Percentiles rank a stretch among this genome's conserved stretches.
Conservation (phyloP, 306 rosid genomes). For the Hippophae rhamnoides region DNA sequence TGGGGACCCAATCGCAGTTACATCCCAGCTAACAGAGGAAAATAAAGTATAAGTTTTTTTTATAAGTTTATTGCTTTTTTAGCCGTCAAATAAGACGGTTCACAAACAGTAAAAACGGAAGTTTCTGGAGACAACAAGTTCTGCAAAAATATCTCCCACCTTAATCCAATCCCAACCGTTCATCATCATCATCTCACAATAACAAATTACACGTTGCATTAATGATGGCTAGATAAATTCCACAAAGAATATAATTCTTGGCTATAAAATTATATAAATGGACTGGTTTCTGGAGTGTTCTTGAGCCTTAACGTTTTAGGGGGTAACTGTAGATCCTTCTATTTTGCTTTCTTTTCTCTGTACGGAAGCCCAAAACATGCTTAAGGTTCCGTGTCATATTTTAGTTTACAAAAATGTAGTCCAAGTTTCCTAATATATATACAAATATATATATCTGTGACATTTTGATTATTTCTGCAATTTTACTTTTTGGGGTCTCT, state of each 20-base stretch:
- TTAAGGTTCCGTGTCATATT: conserved; percentile 23
- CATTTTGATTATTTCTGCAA: neutral
- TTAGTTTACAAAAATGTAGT: conserved; percentile 18
- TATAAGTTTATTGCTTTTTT: too few species aligned
- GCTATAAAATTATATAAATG: conserved; percentile 25
- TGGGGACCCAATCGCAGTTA: neutral
- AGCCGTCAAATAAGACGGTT: conserved; percentile 3
- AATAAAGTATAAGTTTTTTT: neutral
- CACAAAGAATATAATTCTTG: too few species aligned
- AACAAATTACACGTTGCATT: neutral
- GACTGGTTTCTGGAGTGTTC: conserved; percentile 51
- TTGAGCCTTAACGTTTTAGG: conserved; percentile 8
- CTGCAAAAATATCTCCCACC: conserved; percentile 45
- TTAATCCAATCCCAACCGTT: conserved; percentile 50
- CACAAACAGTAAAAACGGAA: conserved; percentile 37
- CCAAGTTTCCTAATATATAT: conserved; percentile 8
- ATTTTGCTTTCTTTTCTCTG: conserved; percentile 1
- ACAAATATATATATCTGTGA: conserved; percentile 5
- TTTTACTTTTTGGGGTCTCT: conserved; percentile 7
- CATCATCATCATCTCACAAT: conserved; percentile 24
- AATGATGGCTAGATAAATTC: neutral
- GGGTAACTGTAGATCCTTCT: neutral
- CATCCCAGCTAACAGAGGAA: neutral
- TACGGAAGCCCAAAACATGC: conserved; percentile 22
- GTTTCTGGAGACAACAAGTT: conserved; percentile 62